Evolutionary conservation across 345 rosid species (phyloP).

Genomic region (Rhizophora apiculata): DNA sequence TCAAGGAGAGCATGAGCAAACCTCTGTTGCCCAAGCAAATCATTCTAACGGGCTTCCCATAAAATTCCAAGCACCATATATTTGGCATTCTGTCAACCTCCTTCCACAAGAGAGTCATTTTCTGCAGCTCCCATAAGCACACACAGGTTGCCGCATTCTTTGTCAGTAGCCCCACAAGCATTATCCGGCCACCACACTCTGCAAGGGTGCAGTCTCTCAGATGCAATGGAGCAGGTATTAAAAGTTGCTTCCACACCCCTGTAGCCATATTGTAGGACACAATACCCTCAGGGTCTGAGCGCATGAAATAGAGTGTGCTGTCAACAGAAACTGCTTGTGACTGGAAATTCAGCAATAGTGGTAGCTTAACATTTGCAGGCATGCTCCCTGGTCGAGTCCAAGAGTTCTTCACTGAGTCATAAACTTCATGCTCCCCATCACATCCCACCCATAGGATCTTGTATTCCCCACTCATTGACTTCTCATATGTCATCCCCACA

Average conservation of each 20-base stretch:
- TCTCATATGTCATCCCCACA: conserved; percentile 77
- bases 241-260: conserved; percentile 73
- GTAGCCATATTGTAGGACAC: conserved; percentile 68
- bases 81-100: conserved; percentile 99
- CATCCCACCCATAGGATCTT: conserved; percentile 88
- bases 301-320: conserved; percentile 74
- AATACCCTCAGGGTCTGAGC: conserved; percentile 87
- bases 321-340: conserved; percentile 79
- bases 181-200: conserved; percentile 67
- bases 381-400: conserved; percentile 83
- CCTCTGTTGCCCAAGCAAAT: conserved; percentile 97
- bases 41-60: conserved; percentile 98
- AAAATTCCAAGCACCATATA: conserved; percentile 98
- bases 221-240: conserved; percentile 73
- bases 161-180: conserved; percentile 87
- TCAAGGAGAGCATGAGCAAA: conserved; percentile 87
- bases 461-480: conserved; percentile 51
- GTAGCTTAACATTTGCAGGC: conserved; percentile 69
- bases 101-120: conserved; percentile 99
- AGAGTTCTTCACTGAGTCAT: conserved; percentile 62
- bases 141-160: conserved; percentile 98
- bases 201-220: conserved; percentile 88
- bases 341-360: conserved; percentile 74
- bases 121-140: conserved; percentile 99
- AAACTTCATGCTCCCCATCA: conserved; percentile 88